Evolutionary conservation across 352 stramenopile species (phyloP).

Genomic region (Plasmopara viticola): DNA sequence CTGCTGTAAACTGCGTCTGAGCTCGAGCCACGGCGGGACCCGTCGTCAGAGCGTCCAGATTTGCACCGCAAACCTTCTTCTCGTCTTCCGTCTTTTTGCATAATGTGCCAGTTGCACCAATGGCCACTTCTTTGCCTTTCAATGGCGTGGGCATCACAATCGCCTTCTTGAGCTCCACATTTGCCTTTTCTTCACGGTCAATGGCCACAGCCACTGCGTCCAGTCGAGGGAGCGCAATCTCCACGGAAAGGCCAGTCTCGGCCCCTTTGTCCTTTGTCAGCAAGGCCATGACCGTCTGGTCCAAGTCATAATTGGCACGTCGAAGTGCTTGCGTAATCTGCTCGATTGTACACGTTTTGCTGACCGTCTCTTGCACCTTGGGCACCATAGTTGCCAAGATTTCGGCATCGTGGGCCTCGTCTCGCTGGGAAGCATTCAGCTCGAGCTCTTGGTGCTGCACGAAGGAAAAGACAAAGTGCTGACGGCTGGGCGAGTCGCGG

Average conservation of each 20-base stretch:
- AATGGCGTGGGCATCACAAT: constrained; percentile 30
- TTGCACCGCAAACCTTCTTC: constrained; percentile 22
- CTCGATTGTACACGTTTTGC: constrained; percentile 44
- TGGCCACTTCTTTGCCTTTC: constrained; percentile 46
- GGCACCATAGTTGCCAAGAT: constrained; percentile 52
- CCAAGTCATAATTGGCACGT: constrained; percentile 68
- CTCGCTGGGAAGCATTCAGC: constrained; percentile 1
- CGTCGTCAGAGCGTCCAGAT: constrained; percentile 17
- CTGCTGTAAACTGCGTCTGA: constrained; percentile 44
- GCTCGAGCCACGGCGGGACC: constrained; percentile 22
- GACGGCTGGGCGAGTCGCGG: constrained; percentile 68
- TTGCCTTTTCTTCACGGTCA: constrained; percentile 18
- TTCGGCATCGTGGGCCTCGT: constrained; percentile 44
- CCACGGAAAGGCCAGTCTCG: neutral
- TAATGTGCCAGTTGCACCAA: constrained; percentile 22
- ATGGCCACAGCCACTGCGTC: constrained; percentile 54
- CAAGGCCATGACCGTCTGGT: constrained; percentile 65
- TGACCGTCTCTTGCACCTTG: constrained; percentile 46
- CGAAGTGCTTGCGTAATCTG: constrained; percentile 68
- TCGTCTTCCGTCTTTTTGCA: constrained; percentile 10
- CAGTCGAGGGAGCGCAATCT: constrained; percentile 17
- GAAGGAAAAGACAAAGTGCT: constrained; percentile 77
- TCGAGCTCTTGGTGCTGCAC: constrained; percentile 39
- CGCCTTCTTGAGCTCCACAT: constrained; percentile 8
- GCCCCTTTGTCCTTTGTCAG: constrained; percentile 66